Evolutionary conservation across 208 protist species (phyloP), one percentile per base, ranked within the genome.

Genomic region (Histomonas meleagridis): DNA sequence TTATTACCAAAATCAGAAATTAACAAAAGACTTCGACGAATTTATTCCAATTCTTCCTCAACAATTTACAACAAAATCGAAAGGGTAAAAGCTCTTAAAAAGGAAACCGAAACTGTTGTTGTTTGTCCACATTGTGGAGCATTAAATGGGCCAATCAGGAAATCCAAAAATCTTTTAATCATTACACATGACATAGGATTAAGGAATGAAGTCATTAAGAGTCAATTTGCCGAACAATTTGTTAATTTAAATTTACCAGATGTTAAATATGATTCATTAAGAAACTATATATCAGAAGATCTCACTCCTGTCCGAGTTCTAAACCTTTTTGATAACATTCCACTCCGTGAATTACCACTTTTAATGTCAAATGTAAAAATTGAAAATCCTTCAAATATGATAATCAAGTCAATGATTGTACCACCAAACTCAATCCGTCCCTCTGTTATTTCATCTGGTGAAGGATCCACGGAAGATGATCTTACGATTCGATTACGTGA

Each of bases 391-490:
- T 94, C 98, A 69, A 91, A 96, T 72, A 93, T 99, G 21, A 96
- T 99, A 57, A 90, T 98, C 26, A 96, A 93, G 55, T 94, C 96
- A 49, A 76, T 99, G 3, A 92, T 98, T 12, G 97, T 99, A 1
- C 98, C 98, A 10, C 98, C 98, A 0, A 95, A 97, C 9, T 96
- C 93, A 46, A 98, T 99, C 93, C 95, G 98, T 62, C 98, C 98
- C 26, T 97, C 97, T 21, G 97, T 98, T 1, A 92, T 95, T 46
- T 94, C 95, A 62, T 10, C 46, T 51, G 93, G 32, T 60, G 28
- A 62, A 23, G 96, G 95, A 43, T 96, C 94, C 0, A 98, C 98
- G 92, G 98, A 99, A 91, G 99, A 99, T 94, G 98, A 99, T 94
- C 92, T 99, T 14, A 99, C 98, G 26, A 96, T 96, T n/a, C 76